Conservation (phyloP, 2,329 filamentous ascomycete species). For the Verticillium tricorpus region DNA sequence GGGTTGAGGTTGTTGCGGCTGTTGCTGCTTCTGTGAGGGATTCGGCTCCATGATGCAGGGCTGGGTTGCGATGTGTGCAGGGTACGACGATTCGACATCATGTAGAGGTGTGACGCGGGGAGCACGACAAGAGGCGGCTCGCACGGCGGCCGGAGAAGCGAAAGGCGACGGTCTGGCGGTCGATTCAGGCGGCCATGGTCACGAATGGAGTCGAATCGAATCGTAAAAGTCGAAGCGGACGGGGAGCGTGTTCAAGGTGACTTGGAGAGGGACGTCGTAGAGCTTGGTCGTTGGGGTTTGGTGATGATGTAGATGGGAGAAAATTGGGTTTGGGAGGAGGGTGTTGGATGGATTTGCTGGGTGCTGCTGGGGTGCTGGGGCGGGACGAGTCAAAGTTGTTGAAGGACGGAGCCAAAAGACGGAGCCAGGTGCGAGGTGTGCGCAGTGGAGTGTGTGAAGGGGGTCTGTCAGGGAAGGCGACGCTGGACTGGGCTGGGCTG, state of each 20-base stretch:
- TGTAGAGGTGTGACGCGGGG: constrained; percentile 4
- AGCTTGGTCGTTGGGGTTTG: not conserved
- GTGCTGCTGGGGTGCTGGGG: not conserved
- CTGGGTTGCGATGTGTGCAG: constrained; percentile 4
- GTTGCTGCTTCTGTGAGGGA: not conserved
- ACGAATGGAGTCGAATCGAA: not conserved
- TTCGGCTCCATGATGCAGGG: constrained; percentile 1
- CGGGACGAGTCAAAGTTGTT: constrained; percentile 2
- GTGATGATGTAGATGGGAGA: not conserved
- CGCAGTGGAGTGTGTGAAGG: not conserved
- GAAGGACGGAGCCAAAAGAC: constrained; percentile 1
- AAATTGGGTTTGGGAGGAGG: not conserved
- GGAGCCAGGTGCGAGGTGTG: not conserved
- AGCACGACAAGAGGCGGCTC: constrained; percentile 9
- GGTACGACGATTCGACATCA: constrained; percentile 14
- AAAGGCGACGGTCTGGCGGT: not conserved
- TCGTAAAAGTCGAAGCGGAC: not conserved
- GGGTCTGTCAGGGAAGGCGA: not conserved
- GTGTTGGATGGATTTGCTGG: not conserved
- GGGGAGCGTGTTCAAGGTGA: not conserved
- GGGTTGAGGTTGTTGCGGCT: constrained; percentile 1
- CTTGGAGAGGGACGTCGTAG: not conserved
- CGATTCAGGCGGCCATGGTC: constrained; percentile 8
- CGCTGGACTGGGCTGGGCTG: not conserved
- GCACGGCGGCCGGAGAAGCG: constrained; percentile 9